phyloP scores from a whole-genome alignment of 139 green algal genomes.

The Closterium sp. region DNA sequence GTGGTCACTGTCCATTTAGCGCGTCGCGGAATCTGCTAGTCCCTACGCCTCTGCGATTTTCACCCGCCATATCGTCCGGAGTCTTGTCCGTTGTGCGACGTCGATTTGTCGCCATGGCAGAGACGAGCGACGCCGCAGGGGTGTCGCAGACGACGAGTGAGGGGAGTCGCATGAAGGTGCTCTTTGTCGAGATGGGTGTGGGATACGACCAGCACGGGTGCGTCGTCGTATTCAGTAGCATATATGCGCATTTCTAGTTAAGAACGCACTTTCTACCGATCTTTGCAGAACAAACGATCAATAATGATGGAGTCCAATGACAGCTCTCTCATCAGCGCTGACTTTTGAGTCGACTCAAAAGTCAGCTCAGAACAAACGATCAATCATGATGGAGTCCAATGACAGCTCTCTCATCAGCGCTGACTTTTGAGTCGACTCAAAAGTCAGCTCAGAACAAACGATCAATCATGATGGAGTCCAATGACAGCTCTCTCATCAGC shows the following conservation, averaged over 20 bases:
- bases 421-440: too few relatives aligned
- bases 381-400: too few relatives aligned
- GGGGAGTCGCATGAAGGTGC: conserved; percentile 3
- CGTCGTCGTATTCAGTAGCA: background rate
- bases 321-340: background rate
- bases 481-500: too few relatives aligned
- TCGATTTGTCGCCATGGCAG: background rate
- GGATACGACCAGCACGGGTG: conserved; percentile 42
- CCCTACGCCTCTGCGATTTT: background rate
- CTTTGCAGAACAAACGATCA: too few relatives aligned
- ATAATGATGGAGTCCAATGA: background rate
- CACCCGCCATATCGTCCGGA: background rate
- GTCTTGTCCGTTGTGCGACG: background rate
- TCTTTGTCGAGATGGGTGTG: conserved; percentile 39
- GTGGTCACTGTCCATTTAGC: background rate
- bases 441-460: too few relatives aligned
- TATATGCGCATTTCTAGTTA: too few relatives aligned
- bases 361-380: too few relatives aligned
- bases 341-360: too few relatives aligned
- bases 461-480: too few relatives aligned
- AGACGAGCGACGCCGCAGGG: background rate
- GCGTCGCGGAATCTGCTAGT: background rate
- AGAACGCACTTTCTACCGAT: too few relatives aligned
- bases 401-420: too few relatives aligned
- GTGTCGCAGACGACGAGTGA: background rate